Evolutionary conservation across 2,329 filamentous ascomycete species (phyloP).

Genomic region (Cladosporium sp.): DNA sequence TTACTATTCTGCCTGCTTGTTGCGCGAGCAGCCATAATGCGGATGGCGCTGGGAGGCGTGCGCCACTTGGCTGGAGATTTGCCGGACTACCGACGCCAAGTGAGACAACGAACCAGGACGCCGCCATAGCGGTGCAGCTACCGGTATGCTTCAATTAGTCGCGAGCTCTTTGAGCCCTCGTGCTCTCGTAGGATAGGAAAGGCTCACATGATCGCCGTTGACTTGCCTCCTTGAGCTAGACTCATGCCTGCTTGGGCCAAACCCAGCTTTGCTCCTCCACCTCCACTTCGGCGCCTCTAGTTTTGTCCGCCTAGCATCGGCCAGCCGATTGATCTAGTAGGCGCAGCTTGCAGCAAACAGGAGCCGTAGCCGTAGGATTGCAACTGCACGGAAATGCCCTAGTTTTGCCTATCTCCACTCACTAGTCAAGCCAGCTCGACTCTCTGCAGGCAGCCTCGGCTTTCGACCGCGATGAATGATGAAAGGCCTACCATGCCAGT

Average conservation of each 20-base stretch:
- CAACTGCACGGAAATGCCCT: background rate
- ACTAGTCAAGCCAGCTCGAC: background rate
- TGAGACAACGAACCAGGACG: background rate
- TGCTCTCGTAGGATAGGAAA: background rate
- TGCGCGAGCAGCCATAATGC: background rate
- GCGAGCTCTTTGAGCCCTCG: conserved; percentile 1
- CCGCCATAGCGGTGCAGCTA: conserved; percentile 2
- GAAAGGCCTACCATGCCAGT: background rate
- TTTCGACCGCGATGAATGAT: background rate
- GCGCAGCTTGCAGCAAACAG: background rate
- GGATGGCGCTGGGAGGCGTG: conserved; percentile 10
- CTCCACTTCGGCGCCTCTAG: conserved; percentile 8
- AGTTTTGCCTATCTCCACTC: background rate
- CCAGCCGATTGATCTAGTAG: conserved; percentile 1
- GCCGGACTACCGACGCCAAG: conserved; percentile 7
- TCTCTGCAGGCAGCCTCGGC: background rate
- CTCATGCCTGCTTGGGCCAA: too few relatives aligned
- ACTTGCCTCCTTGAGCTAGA: background rate
- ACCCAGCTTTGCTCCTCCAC: background rate
- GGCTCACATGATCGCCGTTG: background rate
- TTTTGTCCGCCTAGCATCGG: background rate
- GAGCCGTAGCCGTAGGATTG: conserved; percentile 11
- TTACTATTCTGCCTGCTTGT: background rate
- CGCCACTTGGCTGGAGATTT: conserved; percentile 6
- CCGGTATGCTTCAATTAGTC: conserved; percentile 9